Evolutionary conservation across 2,329 filamentous ascomycete genomes (phyloP).

Genomic region (Stachybotrys elegans): DNA sequence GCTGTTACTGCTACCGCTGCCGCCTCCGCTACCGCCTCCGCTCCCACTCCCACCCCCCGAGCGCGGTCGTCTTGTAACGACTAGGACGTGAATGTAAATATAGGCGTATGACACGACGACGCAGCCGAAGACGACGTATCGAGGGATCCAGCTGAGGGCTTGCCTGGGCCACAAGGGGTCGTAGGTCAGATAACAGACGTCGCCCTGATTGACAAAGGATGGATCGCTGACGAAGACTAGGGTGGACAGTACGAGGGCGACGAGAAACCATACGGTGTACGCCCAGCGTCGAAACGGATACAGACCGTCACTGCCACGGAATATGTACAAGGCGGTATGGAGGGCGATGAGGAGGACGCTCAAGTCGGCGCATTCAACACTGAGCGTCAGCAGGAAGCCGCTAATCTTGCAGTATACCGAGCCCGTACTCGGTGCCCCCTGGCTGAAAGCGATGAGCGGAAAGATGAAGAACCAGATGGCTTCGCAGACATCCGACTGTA

Average conservation of each 20-base stretch:
- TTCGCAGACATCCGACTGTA: neutral
- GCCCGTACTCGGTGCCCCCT: neutral
- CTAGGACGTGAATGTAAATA: neutral
- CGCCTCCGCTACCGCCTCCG: neutral
- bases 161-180: neutral
- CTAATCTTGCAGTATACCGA: slow-evolving; percentile 1
- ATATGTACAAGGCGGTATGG: slow-evolving; percentile 2
- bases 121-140: neutral
- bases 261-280: neutral
- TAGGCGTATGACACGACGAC: neutral
- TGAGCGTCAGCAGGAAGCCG: neutral
- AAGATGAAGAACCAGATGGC: slow-evolving; percentile 1
- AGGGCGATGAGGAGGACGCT: neutral
- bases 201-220: neutral
- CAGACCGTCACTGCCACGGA: slow-evolving; percentile 1
- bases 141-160: slow-evolving; percentile 2
- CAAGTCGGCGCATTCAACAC: neutral
- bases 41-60: neutral
- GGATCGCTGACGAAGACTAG: neutral
- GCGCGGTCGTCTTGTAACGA: neutral
- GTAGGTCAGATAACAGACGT: neutral
- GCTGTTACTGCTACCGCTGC: neutral
- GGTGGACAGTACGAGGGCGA: neutral
- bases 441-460: neutral
- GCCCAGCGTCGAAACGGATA: neutral